Percentiles rank a stretch among this genome's conserved stretches.
Evolutionary conservation across 495 filamentous ascomycete genomes (phyloP).

Genomic region (Penicillium crystallinum): DNA sequence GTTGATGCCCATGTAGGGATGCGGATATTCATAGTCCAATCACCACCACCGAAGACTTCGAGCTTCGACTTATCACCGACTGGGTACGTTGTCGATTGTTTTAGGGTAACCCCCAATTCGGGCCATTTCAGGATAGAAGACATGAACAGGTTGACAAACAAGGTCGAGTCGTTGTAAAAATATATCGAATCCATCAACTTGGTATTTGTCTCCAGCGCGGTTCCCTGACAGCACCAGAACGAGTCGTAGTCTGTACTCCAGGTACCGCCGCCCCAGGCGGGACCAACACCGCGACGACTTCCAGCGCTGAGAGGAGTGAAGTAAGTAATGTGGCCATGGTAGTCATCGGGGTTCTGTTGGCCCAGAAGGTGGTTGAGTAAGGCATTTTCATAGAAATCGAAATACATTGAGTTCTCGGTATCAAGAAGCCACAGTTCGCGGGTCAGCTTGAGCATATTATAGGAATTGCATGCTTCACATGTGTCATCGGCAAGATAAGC

Average conservation of each 20-base stretch:
- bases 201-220: not conserved
- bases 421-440: not conserved
- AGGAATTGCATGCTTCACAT: constrained; percentile 1
- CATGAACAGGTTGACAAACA: not conserved
- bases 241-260: constrained; percentile 2
- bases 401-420: not conserved
- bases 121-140: not conserved
- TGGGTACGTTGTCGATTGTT: not conserved
- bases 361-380: constrained; percentile 1
- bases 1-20: not conserved
- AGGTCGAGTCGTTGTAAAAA: not conserved
- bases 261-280: not conserved
- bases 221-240: constrained; percentile 1
- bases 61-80: not conserved
- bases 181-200: constrained; percentile 2
- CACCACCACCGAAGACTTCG: not conserved
- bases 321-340: not conserved
- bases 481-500: not conserved
- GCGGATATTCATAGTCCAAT: not conserved
- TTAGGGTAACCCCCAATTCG: not conserved
- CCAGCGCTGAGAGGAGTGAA: not conserved
- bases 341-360: not conserved
- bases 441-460: constrained; percentile 1
- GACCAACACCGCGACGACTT: not conserved
- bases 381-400: not conserved